These are phyloP conservation scores for Corylus avellana DNA, from an alignment of 306 rosid genomes.

Conservation along the genomic window DNA sequence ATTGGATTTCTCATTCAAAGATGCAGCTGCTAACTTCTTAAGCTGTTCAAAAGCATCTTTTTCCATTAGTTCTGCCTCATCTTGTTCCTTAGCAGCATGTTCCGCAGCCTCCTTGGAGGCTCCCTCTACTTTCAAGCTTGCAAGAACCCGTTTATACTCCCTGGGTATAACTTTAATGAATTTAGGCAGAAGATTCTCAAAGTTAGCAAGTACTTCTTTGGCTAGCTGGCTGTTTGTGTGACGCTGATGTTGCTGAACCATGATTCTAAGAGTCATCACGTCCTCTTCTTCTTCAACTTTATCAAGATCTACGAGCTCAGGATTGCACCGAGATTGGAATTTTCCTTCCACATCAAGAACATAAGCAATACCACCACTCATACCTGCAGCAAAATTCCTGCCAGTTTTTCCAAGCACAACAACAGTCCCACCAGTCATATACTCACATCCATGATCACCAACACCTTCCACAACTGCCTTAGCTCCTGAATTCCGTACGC, in stretches of 20 bases:
- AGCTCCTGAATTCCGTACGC: constrained; percentile 97
- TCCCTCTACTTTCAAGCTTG: constrained; percentile 59
- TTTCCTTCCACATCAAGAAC: constrained; percentile 75
- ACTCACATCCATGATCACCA: constrained; percentile 99
- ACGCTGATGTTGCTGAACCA: constrained; percentile 97
- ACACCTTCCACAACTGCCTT: constrained; percentile 97
- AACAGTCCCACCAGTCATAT: constrained; percentile 97
- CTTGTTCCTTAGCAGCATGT: constrained; percentile 38
- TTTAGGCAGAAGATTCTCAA: constrained; percentile 71
- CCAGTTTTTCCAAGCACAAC: constrained; percentile 96
- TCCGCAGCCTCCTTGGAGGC: constrained; percentile 44
- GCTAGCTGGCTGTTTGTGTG: constrained; percentile 84
- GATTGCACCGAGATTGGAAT: constrained; percentile 76
- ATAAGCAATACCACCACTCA: constrained; percentile 98
- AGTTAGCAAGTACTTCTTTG: constrained; percentile 74
- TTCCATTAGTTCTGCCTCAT: constrained; percentile 51
- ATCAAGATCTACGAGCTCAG: constrained; percentile 91
- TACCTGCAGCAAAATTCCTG: constrained; percentile 97
- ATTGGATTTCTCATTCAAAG: constrained; percentile 60
- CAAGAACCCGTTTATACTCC: constrained; percentile 87
- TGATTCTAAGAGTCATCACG: constrained; percentile 66
- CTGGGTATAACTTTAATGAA: constrained; percentile 88
- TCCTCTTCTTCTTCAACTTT: constrained; percentile 86
- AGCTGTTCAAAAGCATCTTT: constrained; percentile 97
- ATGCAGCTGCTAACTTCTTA: constrained; percentile 72